Conservation (phyloP, 2,329 filamentous ascomycete species). For the Alternaria viburni region DNA sequence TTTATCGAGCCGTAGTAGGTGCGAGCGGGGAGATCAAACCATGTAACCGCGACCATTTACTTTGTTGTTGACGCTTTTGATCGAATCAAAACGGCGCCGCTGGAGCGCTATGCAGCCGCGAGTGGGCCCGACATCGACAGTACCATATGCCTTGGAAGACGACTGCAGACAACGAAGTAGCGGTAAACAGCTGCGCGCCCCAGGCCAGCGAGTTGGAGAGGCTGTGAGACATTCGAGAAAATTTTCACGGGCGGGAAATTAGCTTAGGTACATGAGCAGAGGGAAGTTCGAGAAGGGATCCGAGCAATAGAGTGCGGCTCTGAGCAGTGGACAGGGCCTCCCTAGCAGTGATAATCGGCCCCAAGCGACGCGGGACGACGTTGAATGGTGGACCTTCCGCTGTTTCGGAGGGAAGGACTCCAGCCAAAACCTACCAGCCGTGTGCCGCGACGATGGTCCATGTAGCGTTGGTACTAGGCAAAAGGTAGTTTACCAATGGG, state of each 20-base stretch:
- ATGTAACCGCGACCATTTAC: slow-evolving; percentile 33
- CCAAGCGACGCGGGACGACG: slow-evolving; percentile 36
- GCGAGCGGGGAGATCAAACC: slow-evolving; percentile 40
- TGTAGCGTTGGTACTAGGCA: slow-evolving; percentile 28
- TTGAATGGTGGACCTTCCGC: slow-evolving; percentile 37
- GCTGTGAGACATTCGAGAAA: slow-evolving; percentile 43
- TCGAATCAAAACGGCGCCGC: slow-evolving; percentile 40
- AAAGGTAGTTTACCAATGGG: slow-evolving; percentile 7
- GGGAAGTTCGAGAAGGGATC: slow-evolving; percentile 34
- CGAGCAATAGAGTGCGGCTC: slow-evolving; percentile 46
- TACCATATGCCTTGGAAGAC: slow-evolving; percentile 23
- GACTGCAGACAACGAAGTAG: slow-evolving; percentile 34
- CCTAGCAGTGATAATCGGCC: slow-evolving; percentile 26
- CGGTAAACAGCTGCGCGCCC: slow-evolving; percentile 44
- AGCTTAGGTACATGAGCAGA: slow-evolving; percentile 30
- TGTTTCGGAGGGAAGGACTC: slow-evolving; percentile 32
- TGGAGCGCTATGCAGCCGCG: slow-evolving; percentile 37
- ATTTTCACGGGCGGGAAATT: slow-evolving; percentile 47
- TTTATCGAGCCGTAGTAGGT: slow-evolving; percentile 33
- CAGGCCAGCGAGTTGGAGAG: slow-evolving; percentile 28
- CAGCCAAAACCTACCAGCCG: slow-evolving; percentile 21
- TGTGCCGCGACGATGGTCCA: slow-evolving; percentile 35
- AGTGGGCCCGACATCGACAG: slow-evolving; percentile 32
- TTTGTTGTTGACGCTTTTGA: slow-evolving; percentile 39
- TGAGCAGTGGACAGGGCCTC: slow-evolving; percentile 37